Base-by-base conservation (phyloP, 2,329 filamentous ascomycete species). In the Sordariomycetes sp. region DNA sequence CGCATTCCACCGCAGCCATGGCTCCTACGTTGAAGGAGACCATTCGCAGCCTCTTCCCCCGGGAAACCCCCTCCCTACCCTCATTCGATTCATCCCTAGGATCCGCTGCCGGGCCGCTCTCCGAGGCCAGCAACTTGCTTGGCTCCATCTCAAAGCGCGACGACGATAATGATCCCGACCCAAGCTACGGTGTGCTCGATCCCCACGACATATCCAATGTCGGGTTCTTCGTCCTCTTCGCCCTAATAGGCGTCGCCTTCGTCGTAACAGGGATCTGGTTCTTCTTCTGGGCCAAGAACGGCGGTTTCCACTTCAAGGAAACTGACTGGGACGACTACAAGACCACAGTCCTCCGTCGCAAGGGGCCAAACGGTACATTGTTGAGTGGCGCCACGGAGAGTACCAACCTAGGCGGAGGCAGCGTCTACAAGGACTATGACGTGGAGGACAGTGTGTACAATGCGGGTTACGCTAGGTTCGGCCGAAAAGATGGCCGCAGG, bases 301-400 rank as follows among this genome's bases (percentile, higher is more conserved):
- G 92, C 41, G 92, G 92, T 11, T 95, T 96, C 64, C 66, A 83
- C 42, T 96, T 87, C 70, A 72, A 73, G 30, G 66, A 93, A 42
- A 70, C 76, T 23, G 92, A 98, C 59, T 98, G 92, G 90, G 90
- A 96, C 6, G 92, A 98, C 51, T 98, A 98, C 75, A 96, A 96
- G 57, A 82, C 83, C 2, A 95, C 90, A 0, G 92, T 98, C 3
- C 62, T 98, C 30, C 75, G 92, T 27, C 82, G 88, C 34, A 87
- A 82, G 50, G 88, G 87, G 1, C 86, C 88, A 5, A 88, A 95
- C 59, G 90, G 90, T 26, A 88, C 82, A 29, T 79, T 90, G 2
- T 68, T 95, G 5, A 83, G 78, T 36, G 85, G 86, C 35, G 88
- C 84, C 0, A 94, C 87, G 2, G 76, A 78, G 48, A 81, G 77